Evolutionary conservation across 192 early-diverging fungal genomes (phyloP), one percentile per base, ranked within the genome.

Genomic region (Umbelopsis vinacea): DNA sequence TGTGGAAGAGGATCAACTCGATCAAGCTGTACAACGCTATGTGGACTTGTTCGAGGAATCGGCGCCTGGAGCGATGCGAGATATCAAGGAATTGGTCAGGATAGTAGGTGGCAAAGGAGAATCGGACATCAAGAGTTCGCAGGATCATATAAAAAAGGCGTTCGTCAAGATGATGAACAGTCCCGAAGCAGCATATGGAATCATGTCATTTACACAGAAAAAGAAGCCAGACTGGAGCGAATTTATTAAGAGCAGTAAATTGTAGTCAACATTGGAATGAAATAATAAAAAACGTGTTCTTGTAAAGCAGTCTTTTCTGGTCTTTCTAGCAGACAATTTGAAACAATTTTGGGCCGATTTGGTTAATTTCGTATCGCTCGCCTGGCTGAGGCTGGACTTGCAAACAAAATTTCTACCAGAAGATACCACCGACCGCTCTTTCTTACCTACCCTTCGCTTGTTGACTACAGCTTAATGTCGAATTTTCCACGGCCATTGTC

Each of bases 141-240:
- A 52, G 23, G 37, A 54, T 7, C 21, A 37, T 6, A 71, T 82
- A 48, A 38, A 67, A 33, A 57, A 66, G 43, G 83, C 80, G 6
- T 90, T 89, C 66, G 74, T 79, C 19, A 72, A 80, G 17, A 89
- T 90, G 89, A 83, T 90, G 76, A 71, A 76, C 17, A 85, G 83
- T 2, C 81, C 86, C 26, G 89, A 90, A 66, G 87, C 87, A 15
- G 84, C 81, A 6, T 84, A 83, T 68, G 89, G 89, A 1, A 89
- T 89, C 57, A 75, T 79, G 47, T 79, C 84, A 2, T 89, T 88
- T 78, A 70, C 79, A 23, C 74, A 67, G 35, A 84, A 84, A 70
- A 70, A 84, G 48, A 82, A 76, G 68, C 86, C 89, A 26, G 80
- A 84, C 57, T 90, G 87, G 89, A 78, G 76, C 22, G 68, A 68